Evolutionary conservation across 768 basidiomycete genomes (phyloP).

Genomic region (Suillus weaverae): DNA sequence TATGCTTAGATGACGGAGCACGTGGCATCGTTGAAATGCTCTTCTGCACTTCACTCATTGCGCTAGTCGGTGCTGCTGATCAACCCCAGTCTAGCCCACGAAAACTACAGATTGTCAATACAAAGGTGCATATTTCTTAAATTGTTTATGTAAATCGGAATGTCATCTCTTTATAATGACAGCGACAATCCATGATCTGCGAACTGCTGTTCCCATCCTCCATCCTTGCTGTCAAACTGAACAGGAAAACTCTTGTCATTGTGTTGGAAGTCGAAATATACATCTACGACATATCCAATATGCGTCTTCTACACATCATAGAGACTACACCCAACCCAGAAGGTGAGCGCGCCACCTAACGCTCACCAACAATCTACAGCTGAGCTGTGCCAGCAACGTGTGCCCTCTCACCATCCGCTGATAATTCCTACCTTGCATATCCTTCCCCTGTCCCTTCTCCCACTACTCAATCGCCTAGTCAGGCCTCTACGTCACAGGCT

Average conservation of each 20-base stretch:
- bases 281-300: conserved; percentile 98
- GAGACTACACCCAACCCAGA: conserved; percentile 96
- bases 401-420: conserved; percentile 90
- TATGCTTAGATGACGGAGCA: conserved; percentile 77
- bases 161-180: neutral
- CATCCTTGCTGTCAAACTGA: conserved; percentile 96
- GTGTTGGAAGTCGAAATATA: conserved; percentile 98
- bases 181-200: conserved; percentile 99
- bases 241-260: conserved; percentile 94
- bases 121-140: conserved; percentile 63
- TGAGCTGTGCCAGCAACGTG: conserved; percentile 70
- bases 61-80: conserved; percentile 94
- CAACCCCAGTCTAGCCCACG: conserved; percentile 88
- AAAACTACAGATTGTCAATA: conserved; percentile 97
- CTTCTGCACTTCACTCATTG: conserved; percentile 97
- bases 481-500: conserved; percentile 37
- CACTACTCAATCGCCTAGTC: conserved; percentile 51
- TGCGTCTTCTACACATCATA: conserved; percentile 95
- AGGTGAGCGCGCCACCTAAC: conserved; percentile 47
- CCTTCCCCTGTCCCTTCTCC: conserved; percentile 92
- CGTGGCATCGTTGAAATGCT: conserved; percentile 98
- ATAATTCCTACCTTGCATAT: conserved; percentile 93
- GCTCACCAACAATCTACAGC: conserved; percentile 6
- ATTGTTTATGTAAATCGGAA: conserved; percentile 10
- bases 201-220: conserved; percentile 96